Conservation (phyloP, 148 eudicot genomes). For the Nyssa sinensis region DNA sequence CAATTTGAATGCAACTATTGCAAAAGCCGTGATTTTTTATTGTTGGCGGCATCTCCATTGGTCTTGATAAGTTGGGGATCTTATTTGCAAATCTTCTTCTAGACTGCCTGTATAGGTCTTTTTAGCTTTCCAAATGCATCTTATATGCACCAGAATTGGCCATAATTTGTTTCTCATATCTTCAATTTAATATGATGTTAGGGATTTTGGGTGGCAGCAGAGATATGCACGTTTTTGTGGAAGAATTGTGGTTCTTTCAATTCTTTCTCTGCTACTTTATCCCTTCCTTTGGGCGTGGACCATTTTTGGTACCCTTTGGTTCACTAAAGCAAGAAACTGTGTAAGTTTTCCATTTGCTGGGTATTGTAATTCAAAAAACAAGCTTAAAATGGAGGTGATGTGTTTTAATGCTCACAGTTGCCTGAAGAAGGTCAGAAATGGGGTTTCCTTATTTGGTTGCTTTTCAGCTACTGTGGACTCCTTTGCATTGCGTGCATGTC, state of each 20-base stretch:
- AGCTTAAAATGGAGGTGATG: constrained; percentile 11
- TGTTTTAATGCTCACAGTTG: constrained; percentile 53
- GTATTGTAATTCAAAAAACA: not conserved
- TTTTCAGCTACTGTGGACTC: constrained; percentile 95
- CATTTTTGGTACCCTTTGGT: constrained; percentile 85
- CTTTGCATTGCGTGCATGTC: constrained; percentile 75
- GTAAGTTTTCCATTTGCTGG: constrained; percentile 39
- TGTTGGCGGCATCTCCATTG: no score
- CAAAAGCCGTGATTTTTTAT: no score
- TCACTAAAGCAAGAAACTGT: constrained; percentile 65
- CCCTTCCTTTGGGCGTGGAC: constrained; percentile 97
- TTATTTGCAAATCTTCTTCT: not conserved
- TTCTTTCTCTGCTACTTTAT: constrained; percentile 68
- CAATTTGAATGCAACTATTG: not conserved
- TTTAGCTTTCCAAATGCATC: not conserved
- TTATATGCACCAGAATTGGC: not conserved
- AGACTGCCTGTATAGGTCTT: not conserved
- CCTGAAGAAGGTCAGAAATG: constrained; percentile 96
- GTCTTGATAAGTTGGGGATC: no score
- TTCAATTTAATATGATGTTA: constrained; percentile 21
- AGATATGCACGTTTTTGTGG: constrained; percentile 88
- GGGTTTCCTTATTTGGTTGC: constrained; percentile 96
- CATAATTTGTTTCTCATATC: not conserved
- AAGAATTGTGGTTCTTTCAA: constrained; percentile 77
- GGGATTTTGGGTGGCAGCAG: constrained; percentile 98